phyloP scores from a whole-genome alignment of 1,284 basidiomycete species.

The Cutaneotrichosporon mucoides region DNA sequence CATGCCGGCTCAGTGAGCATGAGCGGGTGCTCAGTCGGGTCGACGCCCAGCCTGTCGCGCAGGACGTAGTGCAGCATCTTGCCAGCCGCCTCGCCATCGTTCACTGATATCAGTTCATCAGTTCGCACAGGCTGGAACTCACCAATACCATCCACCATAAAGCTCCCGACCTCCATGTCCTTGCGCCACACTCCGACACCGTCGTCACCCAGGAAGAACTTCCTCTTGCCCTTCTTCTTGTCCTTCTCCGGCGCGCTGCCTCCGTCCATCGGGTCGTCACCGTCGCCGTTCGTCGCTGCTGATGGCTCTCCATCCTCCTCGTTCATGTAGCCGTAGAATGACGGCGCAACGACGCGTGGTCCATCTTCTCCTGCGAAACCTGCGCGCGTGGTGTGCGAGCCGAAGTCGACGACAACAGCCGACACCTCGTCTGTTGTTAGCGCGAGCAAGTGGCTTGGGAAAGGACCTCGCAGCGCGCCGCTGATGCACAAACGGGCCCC shows the following conservation, averaged over 20 bases:
- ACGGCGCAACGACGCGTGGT: conserved; percentile 86
- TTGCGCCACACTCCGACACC: conserved; percentile 88
- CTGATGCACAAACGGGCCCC: too few species aligned
- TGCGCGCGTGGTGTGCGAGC: conserved; percentile 80
- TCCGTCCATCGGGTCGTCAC: conserved; percentile 20
- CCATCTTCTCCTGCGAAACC: conserved; percentile 98
- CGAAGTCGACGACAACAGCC: conserved; percentile 92
- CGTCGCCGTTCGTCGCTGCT: conserved; percentile 51
- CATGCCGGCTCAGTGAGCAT: conserved; percentile 94
- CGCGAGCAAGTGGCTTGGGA: too few species aligned
- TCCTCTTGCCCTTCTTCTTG: conserved; percentile 52
- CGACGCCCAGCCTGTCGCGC: conserved; percentile 65
- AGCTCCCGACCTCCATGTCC: conserved; percentile 81
- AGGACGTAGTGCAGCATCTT: conserved; percentile 72
- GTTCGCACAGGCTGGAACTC: too few species aligned
- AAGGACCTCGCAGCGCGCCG: too few species aligned
- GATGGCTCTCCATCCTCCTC: conserved; percentile 21
- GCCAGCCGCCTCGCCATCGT: conserved; percentile 71
- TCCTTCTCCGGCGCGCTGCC: conserved; percentile 38
- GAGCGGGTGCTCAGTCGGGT: conserved; percentile 75
- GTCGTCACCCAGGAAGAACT: conserved; percentile 81
- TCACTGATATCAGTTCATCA: conserved; percentile 56
- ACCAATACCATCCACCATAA: conserved; percentile 82
- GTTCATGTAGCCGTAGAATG: conserved; percentile 75
- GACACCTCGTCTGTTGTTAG: conserved; percentile 59